Evolutionary conservation across 2,329 filamentous ascomycete genomes (phyloP).

Genomic region (Pseudogymnoascus sp.): DNA sequence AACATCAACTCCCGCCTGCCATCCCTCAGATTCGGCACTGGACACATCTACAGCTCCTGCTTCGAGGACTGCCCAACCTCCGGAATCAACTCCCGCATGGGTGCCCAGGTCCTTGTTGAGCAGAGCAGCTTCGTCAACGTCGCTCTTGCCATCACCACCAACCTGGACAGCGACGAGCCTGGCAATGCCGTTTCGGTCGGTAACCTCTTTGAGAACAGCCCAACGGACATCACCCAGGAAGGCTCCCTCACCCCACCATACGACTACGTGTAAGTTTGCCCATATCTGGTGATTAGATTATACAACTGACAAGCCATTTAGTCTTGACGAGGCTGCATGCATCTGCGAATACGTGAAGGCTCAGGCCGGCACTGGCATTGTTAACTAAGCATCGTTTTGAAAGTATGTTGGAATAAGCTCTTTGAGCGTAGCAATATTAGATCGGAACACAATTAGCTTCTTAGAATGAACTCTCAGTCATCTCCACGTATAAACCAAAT

Average conservation of each 20-base stretch:
- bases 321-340: background rate
- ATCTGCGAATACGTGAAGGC: background rate
- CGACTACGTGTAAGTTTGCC: slow-evolving; percentile 12
- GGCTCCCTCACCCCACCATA: slow-evolving; percentile 16
- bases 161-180: background rate
- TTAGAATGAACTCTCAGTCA: background rate
- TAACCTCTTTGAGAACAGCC: slow-evolving; percentile 12
- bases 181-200: background rate
- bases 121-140: slow-evolving; percentile 3
- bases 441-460: background rate
- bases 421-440: background rate
- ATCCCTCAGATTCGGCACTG: slow-evolving; percentile 57
- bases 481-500: background rate
- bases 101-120: slow-evolving; percentile 49
- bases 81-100: slow-evolving; percentile 48
- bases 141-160: background rate
- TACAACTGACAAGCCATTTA: background rate
- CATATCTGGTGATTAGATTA: background rate
- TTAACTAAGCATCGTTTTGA: background rate
- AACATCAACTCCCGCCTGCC: slow-evolving; percentile 58
- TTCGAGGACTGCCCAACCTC: slow-evolving; percentile 35
- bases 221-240: slow-evolving; percentile 14
- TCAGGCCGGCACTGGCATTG: background rate
- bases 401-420: background rate
- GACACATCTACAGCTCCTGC: slow-evolving; percentile 51